These are phyloP conservation scores for Linnemannia exigua DNA, from an alignment of 192 early-diverging fungal species.

Conservation along the genomic window DNA sequence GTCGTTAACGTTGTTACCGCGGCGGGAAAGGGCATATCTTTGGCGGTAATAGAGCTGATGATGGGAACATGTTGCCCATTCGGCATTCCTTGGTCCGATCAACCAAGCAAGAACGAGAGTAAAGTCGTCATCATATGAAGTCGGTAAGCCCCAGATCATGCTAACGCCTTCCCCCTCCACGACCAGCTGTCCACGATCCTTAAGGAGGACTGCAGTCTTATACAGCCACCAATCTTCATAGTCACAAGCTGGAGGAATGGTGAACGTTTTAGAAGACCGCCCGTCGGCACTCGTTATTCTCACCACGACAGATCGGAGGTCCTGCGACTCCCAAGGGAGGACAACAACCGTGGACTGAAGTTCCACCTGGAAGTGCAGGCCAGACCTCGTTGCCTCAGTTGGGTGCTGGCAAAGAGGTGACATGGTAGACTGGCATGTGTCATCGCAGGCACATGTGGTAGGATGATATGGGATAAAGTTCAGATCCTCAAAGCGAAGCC, in stretches of 20 bases:
- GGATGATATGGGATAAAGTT: conserved; percentile 6
- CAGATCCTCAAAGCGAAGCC: background rate
- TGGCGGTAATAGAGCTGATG: conserved; percentile 1
- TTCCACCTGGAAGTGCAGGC: conserved; percentile 9
- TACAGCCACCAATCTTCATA: background rate
- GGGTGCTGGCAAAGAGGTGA: background rate
- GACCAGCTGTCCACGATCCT: conserved; percentile 3
- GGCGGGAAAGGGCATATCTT: background rate
- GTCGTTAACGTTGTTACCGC: background rate
- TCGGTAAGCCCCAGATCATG: conserved; percentile 24
- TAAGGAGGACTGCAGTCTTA: background rate
- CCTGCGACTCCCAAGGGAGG: background rate
- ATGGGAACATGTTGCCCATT: background rate
- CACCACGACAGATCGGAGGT: background rate
- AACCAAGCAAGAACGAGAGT: background rate
- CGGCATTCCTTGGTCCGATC: background rate
- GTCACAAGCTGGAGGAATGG: conserved; percentile 7
- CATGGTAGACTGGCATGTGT: background rate
- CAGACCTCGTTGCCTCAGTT: background rate
- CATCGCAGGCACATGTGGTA: background rate
- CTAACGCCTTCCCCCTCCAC: background rate
- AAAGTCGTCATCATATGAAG: conserved; percentile 13
- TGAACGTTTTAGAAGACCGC: background rate
- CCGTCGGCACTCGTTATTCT: background rate
- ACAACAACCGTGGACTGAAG: background rate